These are phyloP conservation scores for Monosporascus sp. DNA, from an alignment of 2,329 filamentous ascomycete genomes.

Conservation along the genomic window DNA sequence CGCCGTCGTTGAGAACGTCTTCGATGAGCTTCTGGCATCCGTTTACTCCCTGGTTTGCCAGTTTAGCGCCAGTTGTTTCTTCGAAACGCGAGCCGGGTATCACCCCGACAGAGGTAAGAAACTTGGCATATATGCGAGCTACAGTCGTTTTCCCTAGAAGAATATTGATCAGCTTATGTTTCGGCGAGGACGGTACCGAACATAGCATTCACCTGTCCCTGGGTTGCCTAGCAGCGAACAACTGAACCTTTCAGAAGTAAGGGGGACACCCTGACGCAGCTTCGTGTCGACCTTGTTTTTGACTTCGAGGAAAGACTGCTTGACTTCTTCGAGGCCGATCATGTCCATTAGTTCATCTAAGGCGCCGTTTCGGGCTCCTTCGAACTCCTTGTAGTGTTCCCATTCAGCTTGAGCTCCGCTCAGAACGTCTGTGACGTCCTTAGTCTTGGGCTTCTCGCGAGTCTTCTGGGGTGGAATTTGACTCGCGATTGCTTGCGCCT, in stretches of 20 bases:
- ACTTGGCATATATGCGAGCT: slow-evolving; percentile 61
- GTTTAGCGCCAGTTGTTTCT: slow-evolving; percentile 61
- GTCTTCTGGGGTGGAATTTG: neutral
- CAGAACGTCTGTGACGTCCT: neutral
- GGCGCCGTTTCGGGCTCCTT: slow-evolving; percentile 44
- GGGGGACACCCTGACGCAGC: slow-evolving; percentile 50
- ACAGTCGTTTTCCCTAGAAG: slow-evolving; percentile 66
- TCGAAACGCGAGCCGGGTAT: slow-evolving; percentile 55
- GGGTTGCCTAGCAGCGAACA: slow-evolving; percentile 65
- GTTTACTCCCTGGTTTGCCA: slow-evolving; percentile 57
- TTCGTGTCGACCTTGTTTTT: slow-evolving; percentile 59
- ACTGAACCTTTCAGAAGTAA: slow-evolving; percentile 57
- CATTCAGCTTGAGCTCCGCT: slow-evolving; percentile 48
- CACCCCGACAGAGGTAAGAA: slow-evolving; percentile 55
- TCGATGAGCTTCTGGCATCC: slow-evolving; percentile 53
- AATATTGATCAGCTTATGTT: neutral
- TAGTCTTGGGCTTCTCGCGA: slow-evolving; percentile 1
- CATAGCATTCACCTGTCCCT: slow-evolving; percentile 53
- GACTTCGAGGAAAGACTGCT: slow-evolving; percentile 56
- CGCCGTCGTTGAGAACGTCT: slow-evolving; percentile 49
- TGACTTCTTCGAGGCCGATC: slow-evolving; percentile 68
- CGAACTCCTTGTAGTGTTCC: slow-evolving; percentile 52
- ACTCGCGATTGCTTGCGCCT: slow-evolving; percentile 4
- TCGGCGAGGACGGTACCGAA: too few species aligned
- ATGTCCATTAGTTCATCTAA: slow-evolving; percentile 64